Evolutionary conservation across 2,329 filamentous ascomycete species (phyloP), one percentile per base, ranked within the genome.

Genomic region (Chrysoporthe austroafricana): DNA sequence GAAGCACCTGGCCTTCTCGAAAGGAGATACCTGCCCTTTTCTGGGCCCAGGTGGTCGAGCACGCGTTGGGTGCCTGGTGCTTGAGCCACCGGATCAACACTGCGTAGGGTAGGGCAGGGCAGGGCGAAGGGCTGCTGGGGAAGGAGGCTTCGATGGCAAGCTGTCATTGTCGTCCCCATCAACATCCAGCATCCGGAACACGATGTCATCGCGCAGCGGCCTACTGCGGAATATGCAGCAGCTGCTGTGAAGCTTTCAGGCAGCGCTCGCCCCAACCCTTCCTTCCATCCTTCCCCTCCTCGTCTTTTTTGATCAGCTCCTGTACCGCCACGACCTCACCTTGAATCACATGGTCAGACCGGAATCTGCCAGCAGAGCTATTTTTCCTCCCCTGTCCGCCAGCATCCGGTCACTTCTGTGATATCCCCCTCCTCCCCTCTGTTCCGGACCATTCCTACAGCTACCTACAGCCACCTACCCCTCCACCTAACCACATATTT

Each of bases 391-490:
- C 7, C 39, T 13, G n/a, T 60, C 39, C 6, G n/a, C n/a, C 57
- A 44, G 36, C 57, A 26, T 60, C 57, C 21, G 57, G 39, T 11
- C 44, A 26, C 57, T 43, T 60, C 39, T 43, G 57, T 9, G 36
- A 60, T 14, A 21, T 18, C 14, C 39, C 11, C 54, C 34, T 32
- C 54, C 14, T n/a, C 26, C 18, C 54, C 16, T n/a, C 54, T 57
- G 39, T 60, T 44, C 57, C 39, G 57, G 57, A 18, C 18, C 57
- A 32, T 14, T 60, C 57, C 57, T 60, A 21, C 57, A 60, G 36
- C 42, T 7, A 32, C 34, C 42, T 16, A 42, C 36, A 32, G 44
- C 36, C 36, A 43, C 32, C 26, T 26, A 26, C 26, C 26, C 26
- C 26, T 26, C 26, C 26, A 26, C 26, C 26, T 2, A 2, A 26